Conservation (phyloP, 2,329 filamentous ascomycete genomes). For the Fusarium piperis region DNA sequence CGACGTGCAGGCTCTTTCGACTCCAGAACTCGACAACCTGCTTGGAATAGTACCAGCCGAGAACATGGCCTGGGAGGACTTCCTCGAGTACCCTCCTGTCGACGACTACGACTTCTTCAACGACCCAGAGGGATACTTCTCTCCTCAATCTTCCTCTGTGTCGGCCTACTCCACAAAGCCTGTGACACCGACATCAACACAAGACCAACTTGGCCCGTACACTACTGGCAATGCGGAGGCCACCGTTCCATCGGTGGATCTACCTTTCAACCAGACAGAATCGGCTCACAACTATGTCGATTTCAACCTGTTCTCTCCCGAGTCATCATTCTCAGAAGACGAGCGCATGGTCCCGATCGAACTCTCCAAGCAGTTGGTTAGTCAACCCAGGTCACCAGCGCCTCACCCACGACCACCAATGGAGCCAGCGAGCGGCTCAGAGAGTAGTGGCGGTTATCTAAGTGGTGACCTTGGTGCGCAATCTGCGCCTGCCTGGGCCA, state of each 20-base stretch:
- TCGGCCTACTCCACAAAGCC: constrained; percentile 44
- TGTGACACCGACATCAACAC: constrained; percentile 38
- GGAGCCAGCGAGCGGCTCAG: constrained; percentile 13
- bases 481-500: background rate
- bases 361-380: constrained; percentile 29
- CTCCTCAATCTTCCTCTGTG: constrained; percentile 47
- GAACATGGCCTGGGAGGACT: constrained; percentile 56
- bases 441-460: background rate
- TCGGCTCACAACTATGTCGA: constrained; percentile 57
- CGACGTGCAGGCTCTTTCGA: constrained; percentile 32
- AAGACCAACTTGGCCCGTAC: constrained; percentile 26
- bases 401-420: constrained; percentile 18
- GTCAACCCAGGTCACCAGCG: constrained; percentile 28
- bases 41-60: constrained; percentile 19
- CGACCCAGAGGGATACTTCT: constrained; percentile 55
- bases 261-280: constrained; percentile 39
- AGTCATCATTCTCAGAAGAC: constrained; percentile 59
- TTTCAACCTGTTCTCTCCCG: constrained; percentile 66
- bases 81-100: constrained; percentile 54
- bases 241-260: constrained; percentile 15
- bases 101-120: constrained; percentile 56
- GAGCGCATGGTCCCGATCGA: constrained; percentile 52
- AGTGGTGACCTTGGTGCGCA: constrained; percentile 9
- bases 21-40: constrained; percentile 35
- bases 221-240: constrained; percentile 9